Evolutionary conservation across 2,329 filamentous ascomycete genomes (phyloP).

Genomic region (Penicillium sp.): DNA sequence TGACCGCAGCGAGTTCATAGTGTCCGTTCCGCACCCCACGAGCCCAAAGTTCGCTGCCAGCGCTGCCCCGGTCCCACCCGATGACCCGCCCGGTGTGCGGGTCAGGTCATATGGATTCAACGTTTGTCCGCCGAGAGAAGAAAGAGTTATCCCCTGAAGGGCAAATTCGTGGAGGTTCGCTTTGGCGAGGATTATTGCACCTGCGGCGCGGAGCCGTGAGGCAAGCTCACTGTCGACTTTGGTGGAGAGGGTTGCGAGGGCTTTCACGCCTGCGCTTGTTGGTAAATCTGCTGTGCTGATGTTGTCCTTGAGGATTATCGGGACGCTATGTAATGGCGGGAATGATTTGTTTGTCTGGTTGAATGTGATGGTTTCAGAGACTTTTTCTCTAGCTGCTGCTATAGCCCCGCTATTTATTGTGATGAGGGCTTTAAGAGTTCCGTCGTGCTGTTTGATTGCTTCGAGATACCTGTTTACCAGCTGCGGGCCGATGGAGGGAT

Average conservation of each 20-base stretch:
- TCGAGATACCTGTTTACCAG: slow-evolving; percentile 57
- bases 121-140: slow-evolving; percentile 63
- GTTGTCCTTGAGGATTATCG: slow-evolving; percentile 64
- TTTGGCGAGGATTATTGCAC: slow-evolving; percentile 60
- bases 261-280: slow-evolving; percentile 57
- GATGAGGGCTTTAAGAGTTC: slow-evolving; percentile 58
- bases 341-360: slow-evolving; percentile 5
- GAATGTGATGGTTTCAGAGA: slow-evolving; percentile 30
- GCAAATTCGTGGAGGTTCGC: slow-evolving; percentile 64
- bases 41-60: slow-evolving; percentile 59
- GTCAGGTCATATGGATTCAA: slow-evolving; percentile 64
- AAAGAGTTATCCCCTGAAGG: slow-evolving; percentile 62
- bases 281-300: slow-evolving; percentile 56
- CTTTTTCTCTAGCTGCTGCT: slow-evolving; percentile 51
- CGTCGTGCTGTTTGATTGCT: slow-evolving; percentile 58
- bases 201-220: slow-evolving; percentile 49
- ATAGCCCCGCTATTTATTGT: slow-evolving; percentile 52
- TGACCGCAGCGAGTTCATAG: slow-evolving; percentile 62
- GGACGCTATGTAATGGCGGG: slow-evolving; percentile 57
- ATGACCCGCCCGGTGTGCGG: slow-evolving; percentile 65
- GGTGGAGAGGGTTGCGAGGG: slow-evolving; percentile 47
- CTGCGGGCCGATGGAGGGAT: slow-evolving; percentile 54
- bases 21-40: slow-evolving; percentile 60
- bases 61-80: slow-evolving; percentile 62
- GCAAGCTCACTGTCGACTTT: slow-evolving; percentile 53